Conservation (phyloP, 768 basidiomycete genomes). For the Leccinellum rugosiceps region DNA sequence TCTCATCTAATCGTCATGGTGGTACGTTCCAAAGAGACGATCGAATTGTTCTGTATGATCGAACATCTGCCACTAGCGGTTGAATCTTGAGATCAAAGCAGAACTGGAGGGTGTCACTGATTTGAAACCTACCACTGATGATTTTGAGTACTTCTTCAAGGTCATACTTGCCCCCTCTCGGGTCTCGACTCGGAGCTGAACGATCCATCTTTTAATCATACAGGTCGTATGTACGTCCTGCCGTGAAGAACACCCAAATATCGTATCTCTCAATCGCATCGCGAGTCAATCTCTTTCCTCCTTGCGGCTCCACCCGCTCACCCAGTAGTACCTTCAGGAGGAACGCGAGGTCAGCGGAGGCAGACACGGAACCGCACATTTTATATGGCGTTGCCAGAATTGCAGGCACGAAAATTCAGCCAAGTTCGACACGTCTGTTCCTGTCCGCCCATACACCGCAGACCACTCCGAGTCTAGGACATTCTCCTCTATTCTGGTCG, state of each 20-base stretch:
- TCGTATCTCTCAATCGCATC: constrained; percentile 65
- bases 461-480: constrained; percentile 49
- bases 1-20: constrained; percentile 42
- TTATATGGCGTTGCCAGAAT: constrained; percentile 76
- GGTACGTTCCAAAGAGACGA: constrained; percentile 27
- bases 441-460: constrained; percentile 52
- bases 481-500: constrained; percentile 59
- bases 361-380: constrained; percentile 68
- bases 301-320: neutral
- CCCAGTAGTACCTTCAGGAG: constrained; percentile 45
- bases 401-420: constrained; percentile 84
- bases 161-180: constrained; percentile 37
- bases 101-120: constrained; percentile 78
- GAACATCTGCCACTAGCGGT: constrained; percentile 36
- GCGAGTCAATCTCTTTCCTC: constrained; percentile 35
- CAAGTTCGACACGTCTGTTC: constrained; percentile 59
- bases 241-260: constrained; percentile 70
- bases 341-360: constrained; percentile 60
- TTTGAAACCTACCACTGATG: constrained; percentile 58
- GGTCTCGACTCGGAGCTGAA: neutral
- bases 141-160: constrained; percentile 81
- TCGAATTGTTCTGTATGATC: neutral
- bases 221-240: constrained; percentile 81
- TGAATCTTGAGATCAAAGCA: constrained; percentile 70
- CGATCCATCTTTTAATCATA: neutral